Base-by-base conservation (phyloP, 2,329 filamentous ascomycete genomes). In the Trichoderma gracile region DNA sequence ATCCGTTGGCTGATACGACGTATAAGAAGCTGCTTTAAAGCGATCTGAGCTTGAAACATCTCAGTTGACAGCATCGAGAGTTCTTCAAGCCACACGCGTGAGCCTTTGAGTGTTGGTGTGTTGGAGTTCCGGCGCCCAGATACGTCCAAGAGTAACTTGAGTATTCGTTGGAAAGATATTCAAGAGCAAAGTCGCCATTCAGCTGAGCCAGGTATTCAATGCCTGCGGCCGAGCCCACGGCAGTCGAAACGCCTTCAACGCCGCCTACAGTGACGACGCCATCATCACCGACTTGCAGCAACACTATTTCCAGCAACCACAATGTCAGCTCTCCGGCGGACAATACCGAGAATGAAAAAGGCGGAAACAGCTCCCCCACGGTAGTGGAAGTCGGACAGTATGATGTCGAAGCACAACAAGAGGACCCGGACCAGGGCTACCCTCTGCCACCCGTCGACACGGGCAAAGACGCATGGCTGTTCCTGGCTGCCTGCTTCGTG, bases 381-480 rank as follows among this genome's bases (percentile, higher is more conserved):
- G 59, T 46, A 25, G 40, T 55, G 9, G 59, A 55, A 17, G 19
- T 52, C 21, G 21, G 30, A 5, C 42, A 40, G 3, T 25, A 45
- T 6, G 63, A 64, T 47, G 19, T 38, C 2, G 55, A 46, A 19
- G 27, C 55, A 27, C 55, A 63, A 19, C 50, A 21, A 5, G 59
- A 40, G 42, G 19, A 45, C 30, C 50, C 46, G 6, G 25, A 40
- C 52, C 67, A 67, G 17, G 68, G 68, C 25, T 69, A 67, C 23
- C 71, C 64, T 15, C 60, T 76, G 7, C 73, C 74, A 7, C 71
- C 70, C 0, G 73, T 72, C 3, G 75, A 77, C 53, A 65, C 70
- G 0, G 75, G 75, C 3, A 77, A 72, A 63, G 71, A 76, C 63
- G 75, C 74, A 0, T 77, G 74, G 73, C 60, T 76, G 9, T 77